Evolutionary conservation across 192 early-diverging fungal species (phyloP), one percentile per base, ranked within the genome.

Genomic region (Backusella parvicylindrica): DNA sequence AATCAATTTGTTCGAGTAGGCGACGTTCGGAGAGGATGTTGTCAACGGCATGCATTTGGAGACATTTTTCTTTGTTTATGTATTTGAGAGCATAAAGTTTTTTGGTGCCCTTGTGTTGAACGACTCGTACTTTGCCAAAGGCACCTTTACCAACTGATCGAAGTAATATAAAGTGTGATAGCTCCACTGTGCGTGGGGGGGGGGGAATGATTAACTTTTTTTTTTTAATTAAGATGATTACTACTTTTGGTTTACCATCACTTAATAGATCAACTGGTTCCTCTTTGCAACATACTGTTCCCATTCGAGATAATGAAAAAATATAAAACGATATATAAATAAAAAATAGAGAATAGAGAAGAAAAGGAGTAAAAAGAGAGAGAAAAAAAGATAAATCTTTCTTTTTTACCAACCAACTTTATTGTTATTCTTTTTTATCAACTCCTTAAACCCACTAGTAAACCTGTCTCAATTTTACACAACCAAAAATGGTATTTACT

Each of bases 61-160:
- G 96, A 82, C 96, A 97, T 71, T 95, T 91, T 21, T 82, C 89
- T 83, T 98, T 98, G 86, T 95, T 95, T 86, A 98, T 98, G 82
- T 97, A 97, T 84, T 98, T 98, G 43, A 98, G 89, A 23, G 97
- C 97, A 64, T 91, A 98, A 33, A 94, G 83, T 70, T 89, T 83
- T 75, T 93, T 91, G 0, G 92, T 90, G 13, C 84, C 83, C 74
- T 91, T 95, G 82, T 96, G 95, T 79, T 97, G 92, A 6, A 97
- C 96, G 0, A 98, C 93, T 21, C 95, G 92, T 67, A 96, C 92
- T 87, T 91, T 98, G 64, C 97, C 97, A 82, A 98, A 98, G 6
- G 96, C 95, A 6, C 97, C 97, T 71, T 93, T 94, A 8, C 97
- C 97, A 36, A 98, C 94, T 16, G 91, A 92, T 37, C 96, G 88